Evolutionary conservation across 495 filamentous ascomycete species (phyloP), one percentile per base, ranked within the genome.

Genomic region (Lophiotrema nucula): DNA sequence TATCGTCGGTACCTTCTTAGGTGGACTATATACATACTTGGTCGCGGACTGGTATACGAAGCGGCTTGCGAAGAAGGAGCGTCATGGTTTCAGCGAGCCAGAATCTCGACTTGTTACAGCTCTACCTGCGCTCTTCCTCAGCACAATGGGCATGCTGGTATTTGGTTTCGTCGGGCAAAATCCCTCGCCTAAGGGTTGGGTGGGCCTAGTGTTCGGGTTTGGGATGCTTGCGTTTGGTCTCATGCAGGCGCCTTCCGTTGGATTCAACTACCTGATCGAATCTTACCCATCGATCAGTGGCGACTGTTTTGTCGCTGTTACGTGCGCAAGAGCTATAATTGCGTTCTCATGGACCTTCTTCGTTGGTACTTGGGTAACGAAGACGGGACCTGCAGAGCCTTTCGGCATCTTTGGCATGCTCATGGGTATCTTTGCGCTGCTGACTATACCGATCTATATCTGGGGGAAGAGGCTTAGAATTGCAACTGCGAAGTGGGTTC

Each of bases 371-470:
- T 70, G 68, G 68, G 48, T 65, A 3, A 48, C 25, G 1, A 6
- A 44, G 1, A 28, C 26, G 5, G 68, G 68, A 12, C 44, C 63
- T 1, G 66, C 66, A 4, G 53, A 65, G 48, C 68, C 68, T 12
- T 70, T 70, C 42, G 68, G 68, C 0, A 65, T 70, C 27, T 70
- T 69, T 54, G 66, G 66, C 23, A 69, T 70, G 66, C 45, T 70
- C 4, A 66, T 69, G 59, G 66, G 59, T n/a, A 21, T 70, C 8
- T 70, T 70, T 53, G 46, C 22, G 4, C 19, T 67, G 16, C 44
- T 64, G 25, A 64, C 64, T 11, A 47, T 67, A n/a, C 64, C 64
- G 19, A 35, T 67, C 39, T 57, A 23, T 41, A 13, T 60, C 16
- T 67, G 41, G 31, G 64, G 64, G 11, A 67, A 67, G 52, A 56